Evolutionary conservation across 129 eudicot species (phyloP), one percentile per base, ranked within the genome.

Genomic region (Flaveria bidentis): DNA sequence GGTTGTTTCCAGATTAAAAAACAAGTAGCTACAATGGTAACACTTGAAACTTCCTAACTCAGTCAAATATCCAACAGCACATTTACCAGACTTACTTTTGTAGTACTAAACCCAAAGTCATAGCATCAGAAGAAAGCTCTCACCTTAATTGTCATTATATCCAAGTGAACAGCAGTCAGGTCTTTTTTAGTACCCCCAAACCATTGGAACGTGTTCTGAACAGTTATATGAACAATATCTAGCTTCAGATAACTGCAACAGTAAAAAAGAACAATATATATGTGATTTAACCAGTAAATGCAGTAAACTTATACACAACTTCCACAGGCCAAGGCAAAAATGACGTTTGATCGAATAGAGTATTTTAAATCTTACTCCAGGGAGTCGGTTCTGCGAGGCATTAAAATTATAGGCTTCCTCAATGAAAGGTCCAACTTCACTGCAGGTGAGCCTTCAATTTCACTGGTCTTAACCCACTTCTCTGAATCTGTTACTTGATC

Each of bases 361-460:
- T 75, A 61, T 12, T 39, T 50, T 13, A 75, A 18, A 74, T 81
- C 99, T 85, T 84, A 94, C 99, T 94, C 96, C 22, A 68, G 82
- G 84, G 97, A 91, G 76, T 87, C 83, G 2, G 99, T 94, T 78
- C 86, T 86, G 36, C 94, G 86, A 75, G 99, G 99, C 99, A 94
- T 94, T 68, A 94, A 68, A 74, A 94, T 94, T 75, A 94, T 89
- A 44, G 99, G 99, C 82, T 87, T 91, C 57, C 84, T 86, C 77
- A 94, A 88, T 13, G 99, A 94, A 75, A 94, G 87, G 80, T 91
- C 96, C 83, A 94, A 80, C 89, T 91, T 94, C n/a, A 94, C 74
- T 74, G 99, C 99, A 81, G 99, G 99, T 67, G 96, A 89, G 80
- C 99, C 99, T 88, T 94, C 99, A 75, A 94, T 76, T 82, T 94